Conservation (phyloP, 768 basidiomycete genomes). For the Brasilioporus rufonigricans region DNA sequence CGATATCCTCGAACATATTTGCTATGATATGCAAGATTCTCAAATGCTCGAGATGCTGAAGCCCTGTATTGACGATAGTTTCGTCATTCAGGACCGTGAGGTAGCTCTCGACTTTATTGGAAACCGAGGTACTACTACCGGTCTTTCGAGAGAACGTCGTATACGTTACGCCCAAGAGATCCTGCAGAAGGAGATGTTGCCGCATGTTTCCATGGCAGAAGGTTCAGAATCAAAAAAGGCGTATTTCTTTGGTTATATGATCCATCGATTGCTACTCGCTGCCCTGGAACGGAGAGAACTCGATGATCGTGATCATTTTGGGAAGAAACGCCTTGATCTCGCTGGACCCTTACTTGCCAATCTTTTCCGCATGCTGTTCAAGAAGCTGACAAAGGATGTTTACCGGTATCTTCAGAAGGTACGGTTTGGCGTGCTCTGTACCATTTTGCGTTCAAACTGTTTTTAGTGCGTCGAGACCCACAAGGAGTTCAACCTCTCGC, state of each 20-base stretch:
- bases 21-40: conserved; percentile 94
- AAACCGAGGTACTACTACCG: conserved; percentile 93
- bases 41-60: conserved; percentile 98
- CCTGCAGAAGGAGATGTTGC: conserved; percentile 97
- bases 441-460: not conserved
- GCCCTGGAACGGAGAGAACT: conserved; percentile 92
- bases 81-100: conserved; percentile 96
- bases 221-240: conserved; percentile 98
- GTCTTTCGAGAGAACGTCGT: conserved; percentile 87
- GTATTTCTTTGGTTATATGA: conserved; percentile 99
- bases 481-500: conserved; percentile 88
- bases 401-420: conserved; percentile 98
- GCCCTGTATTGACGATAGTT: conserved; percentile 97
- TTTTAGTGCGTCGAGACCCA: conserved; percentile 91
- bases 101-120: conserved; percentile 98
- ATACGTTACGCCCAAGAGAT: conserved; percentile 97
- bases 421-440: conserved; percentile 5
- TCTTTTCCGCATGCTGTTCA: conserved; percentile 95
- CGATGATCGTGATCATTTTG: conserved; percentile 99
- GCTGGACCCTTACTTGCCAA: conserved; percentile 96
- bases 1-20: conserved; percentile 97
- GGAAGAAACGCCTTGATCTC: conserved; percentile 94
- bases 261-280: conserved; percentile 90
- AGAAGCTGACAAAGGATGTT: conserved; percentile 95
- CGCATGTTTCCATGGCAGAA: conserved; percentile 94